phyloP scores from a whole-genome alignment of 202 grass and related monocot species.

The Panicum virgatum region DNA sequence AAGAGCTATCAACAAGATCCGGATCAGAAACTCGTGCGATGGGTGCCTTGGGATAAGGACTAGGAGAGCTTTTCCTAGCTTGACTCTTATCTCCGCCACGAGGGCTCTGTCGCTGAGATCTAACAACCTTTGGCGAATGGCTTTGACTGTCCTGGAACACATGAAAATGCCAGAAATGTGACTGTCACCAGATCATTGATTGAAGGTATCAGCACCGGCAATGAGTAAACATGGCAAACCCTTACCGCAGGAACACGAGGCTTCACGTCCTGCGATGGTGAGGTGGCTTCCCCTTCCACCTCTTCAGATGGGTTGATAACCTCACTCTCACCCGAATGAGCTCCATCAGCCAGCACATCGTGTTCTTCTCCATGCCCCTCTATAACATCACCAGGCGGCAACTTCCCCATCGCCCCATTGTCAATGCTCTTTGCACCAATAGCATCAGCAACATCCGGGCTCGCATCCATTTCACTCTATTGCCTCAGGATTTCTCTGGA shows the following conservation, averaged over 20 bases:
- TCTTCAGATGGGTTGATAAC: constrained; percentile 63
- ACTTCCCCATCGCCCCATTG: constrained; percentile 27
- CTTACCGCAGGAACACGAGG: constrained; percentile 40
- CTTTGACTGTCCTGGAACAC: constrained; percentile 42
- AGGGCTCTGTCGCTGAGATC: constrained; percentile 43
- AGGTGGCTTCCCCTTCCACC: constrained; percentile 53
- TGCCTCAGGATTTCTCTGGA: constrained; percentile 13
- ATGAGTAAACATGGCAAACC: neutral
- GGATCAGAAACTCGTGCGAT: constrained; percentile 51
- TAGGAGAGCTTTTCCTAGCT: constrained; percentile 37
- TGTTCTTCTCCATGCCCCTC: constrained; percentile 27
- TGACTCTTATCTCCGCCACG: constrained; percentile 42
- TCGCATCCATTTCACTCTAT: constrained; percentile 38
- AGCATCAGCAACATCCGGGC: constrained; percentile 15
- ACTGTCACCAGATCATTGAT: neutral
- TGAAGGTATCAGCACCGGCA: neutral
- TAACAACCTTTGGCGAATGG: constrained; percentile 40
- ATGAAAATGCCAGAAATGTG: constrained; percentile 11
- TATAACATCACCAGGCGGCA: neutral
- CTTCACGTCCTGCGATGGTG: constrained; percentile 28
- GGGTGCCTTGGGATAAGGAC: constrained; percentile 40
- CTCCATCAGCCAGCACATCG: constrained; percentile 36
- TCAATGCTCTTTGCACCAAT: constrained; percentile 32
- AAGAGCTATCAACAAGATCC: constrained; percentile 50
- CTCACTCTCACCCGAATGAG: constrained; percentile 57